A percentile compares a stretch with the other conserved stretches of the same genome.
Conservation (phyloP, 192 early-diverging fungal species). For the Coemansia sp. region DNA sequence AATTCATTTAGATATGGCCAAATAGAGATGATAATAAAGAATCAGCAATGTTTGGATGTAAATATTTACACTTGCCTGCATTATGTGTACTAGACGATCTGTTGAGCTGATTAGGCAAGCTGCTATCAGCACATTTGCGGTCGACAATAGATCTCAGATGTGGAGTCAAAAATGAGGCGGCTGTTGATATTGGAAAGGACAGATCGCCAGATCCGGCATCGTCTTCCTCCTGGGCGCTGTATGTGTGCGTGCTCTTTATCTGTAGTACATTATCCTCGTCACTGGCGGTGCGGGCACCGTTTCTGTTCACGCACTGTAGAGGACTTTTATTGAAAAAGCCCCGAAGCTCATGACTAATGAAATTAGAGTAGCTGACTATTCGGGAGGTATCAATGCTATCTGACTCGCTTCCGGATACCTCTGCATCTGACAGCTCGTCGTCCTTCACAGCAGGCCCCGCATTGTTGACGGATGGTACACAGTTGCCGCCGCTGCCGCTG, state of each 20-base stretch:
- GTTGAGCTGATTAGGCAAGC: background rate
- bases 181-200: background rate
- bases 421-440: constrained; percentile 1
- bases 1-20: background rate
- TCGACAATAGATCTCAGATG: background rate
- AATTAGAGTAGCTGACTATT: constrained; percentile 19
- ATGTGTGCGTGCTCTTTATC: background rate
- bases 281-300: background rate
- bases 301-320: background rate
- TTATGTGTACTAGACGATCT: background rate
- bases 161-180: background rate
- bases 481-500: background rate
- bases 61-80: background rate
- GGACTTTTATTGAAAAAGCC: background rate
- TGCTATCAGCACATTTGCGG: background rate
- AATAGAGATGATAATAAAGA: background rate
- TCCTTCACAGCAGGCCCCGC: background rate
- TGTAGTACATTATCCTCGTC: background rate
- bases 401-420: constrained; percentile 14
- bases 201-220: background rate
- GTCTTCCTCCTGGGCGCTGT: background rate
- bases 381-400: constrained; percentile 20
- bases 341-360: constrained; percentile 10
- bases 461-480: background rate
- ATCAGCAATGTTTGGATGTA: background rate